Evolutionary conservation across 78 protist species (phyloP).

Genomic region (Tieghemostelium lacteum): DNA sequence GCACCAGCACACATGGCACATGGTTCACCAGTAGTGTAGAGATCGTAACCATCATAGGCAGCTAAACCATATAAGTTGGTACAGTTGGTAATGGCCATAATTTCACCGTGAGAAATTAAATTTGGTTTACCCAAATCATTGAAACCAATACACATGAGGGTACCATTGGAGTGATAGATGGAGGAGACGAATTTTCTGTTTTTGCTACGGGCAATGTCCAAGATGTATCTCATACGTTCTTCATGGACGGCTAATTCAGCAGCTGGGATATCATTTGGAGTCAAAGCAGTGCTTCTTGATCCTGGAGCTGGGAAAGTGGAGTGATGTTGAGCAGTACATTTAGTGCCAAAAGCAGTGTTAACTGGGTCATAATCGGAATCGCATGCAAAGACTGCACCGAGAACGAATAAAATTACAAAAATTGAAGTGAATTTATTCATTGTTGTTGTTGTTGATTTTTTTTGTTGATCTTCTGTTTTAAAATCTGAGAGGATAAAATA

Average conservation of each 20-base stretch:
- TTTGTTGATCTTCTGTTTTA: neutral
- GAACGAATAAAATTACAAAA: neutral
- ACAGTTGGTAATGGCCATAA: conserved; percentile 72
- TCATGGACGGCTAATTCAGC: conserved; percentile 35
- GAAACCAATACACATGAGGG: conserved; percentile 24
- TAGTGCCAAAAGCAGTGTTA: conserved; percentile 1
- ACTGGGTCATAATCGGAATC: conserved; percentile 9
- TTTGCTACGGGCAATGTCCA: neutral
- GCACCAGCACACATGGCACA: conserved; percentile 69
- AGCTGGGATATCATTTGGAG: conserved; percentile 32
- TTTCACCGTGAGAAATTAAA: conserved; percentile 65
- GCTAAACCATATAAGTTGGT: conserved; percentile 29
- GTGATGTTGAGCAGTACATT: conserved; percentile 1
- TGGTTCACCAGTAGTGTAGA: conserved; percentile 76
- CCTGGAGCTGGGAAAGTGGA: neutral
- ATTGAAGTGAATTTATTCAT: conserved; percentile 19
- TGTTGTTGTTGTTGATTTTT: conserved; percentile 29
- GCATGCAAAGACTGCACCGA: conserved; percentile 17
- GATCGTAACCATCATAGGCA: conserved; percentile 6
- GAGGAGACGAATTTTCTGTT: conserved; percentile 61
- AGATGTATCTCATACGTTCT: conserved; percentile 21
- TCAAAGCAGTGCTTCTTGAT: neutral
- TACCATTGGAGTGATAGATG: conserved; percentile 24
- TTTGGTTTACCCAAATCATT: conserved; percentile 72
- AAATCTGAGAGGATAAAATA: neutral